Conservation (phyloP, 2,329 filamentous ascomycete genomes). For the Canariomyces notabilis region DNA sequence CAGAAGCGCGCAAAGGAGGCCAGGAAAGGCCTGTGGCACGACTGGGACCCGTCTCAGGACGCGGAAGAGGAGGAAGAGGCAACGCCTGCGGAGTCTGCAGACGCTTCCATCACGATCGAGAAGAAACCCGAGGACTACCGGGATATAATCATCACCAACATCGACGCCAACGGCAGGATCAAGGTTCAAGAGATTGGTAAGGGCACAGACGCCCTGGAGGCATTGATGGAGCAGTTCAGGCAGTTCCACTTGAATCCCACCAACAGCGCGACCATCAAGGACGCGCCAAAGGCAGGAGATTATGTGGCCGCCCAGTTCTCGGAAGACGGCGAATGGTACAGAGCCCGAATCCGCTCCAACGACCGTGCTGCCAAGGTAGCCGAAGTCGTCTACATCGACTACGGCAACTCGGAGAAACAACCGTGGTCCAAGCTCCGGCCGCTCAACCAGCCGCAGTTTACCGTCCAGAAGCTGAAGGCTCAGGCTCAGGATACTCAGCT, state of each 20-base stretch:
- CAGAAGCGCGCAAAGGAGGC: slow-evolving; percentile 86
- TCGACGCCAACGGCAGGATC: slow-evolving; percentile 74
- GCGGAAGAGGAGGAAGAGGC: slow-evolving; percentile 55
- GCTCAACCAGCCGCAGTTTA: slow-evolving; percentile 76
- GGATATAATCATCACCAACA: slow-evolving; percentile 86
- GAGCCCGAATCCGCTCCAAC: slow-evolving; percentile 83
- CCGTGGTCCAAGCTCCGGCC: slow-evolving; percentile 79
- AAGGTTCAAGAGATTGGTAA: slow-evolving; percentile 89
- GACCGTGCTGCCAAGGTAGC: slow-evolving; percentile 84
- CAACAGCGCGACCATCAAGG: slow-evolving; percentile 68
- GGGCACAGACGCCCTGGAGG: slow-evolving; percentile 78
- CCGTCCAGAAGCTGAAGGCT: slow-evolving; percentile 71
- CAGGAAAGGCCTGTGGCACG: slow-evolving; percentile 83
- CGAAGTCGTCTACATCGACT: slow-evolving; percentile 93
- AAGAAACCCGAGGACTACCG: slow-evolving; percentile 80
- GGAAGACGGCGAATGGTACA: slow-evolving; percentile 89
- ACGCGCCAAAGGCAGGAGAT: slow-evolving; percentile 84
- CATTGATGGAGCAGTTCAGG: slow-evolving; percentile 85
- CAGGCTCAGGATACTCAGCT: slow-evolving; percentile 85
- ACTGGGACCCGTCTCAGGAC: slow-evolving; percentile 89
- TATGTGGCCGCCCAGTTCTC: slow-evolving; percentile 88
- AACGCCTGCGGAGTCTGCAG: slow-evolving; percentile 48
- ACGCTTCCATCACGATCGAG: slow-evolving; percentile 49
- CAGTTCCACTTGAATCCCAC: slow-evolving; percentile 82
- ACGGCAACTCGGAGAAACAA: slow-evolving; percentile 87